These are phyloP conservation scores for Fusarium dimerum DNA, from an alignment of 2,329 filamentous ascomycete species.

Conservation along the genomic window DNA sequence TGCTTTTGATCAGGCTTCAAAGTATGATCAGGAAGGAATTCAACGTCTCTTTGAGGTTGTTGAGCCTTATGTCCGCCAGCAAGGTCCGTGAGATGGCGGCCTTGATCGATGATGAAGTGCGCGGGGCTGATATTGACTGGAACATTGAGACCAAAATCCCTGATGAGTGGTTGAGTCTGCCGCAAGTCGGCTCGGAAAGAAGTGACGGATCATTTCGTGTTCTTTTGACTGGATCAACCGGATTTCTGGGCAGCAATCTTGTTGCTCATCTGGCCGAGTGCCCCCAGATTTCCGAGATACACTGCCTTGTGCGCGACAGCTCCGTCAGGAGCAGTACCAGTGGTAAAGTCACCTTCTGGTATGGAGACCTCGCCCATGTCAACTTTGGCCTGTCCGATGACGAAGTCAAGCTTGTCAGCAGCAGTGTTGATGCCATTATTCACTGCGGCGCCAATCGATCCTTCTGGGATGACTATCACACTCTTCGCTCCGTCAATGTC, in stretches of 20 bases:
- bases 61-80: conserved; percentile 39
- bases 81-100: conserved; percentile 42
- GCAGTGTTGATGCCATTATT: conserved; percentile 48
- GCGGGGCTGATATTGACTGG: conserved; percentile 7
- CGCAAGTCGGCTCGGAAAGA: not conserved
- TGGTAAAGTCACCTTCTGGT: conserved; percentile 34
- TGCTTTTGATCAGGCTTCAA: not conserved
- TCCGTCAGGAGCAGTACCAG: not conserved
- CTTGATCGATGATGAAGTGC: not conserved
- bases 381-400: conserved; percentile 40
- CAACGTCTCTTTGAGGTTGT: conserved; percentile 31
- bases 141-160: conserved; percentile 4
- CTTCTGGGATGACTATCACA: conserved; percentile 34
- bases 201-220: not conserved
- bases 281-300: conserved; percentile 36
- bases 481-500: conserved; percentile 31
- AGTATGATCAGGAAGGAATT: conserved; percentile 23
- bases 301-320: conserved; percentile 42
- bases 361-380: conserved; percentile 38
- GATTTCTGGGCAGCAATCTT: conserved; percentile 28
- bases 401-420: conserved; percentile 31
- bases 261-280: conserved; percentile 37
- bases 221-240: conserved; percentile 19
- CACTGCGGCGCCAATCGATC: conserved; percentile 44
- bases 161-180: not conserved